Conservation (phyloP, 805 yeast genomes). For the Zygosaccharomyces pseudorouxii region DNA sequence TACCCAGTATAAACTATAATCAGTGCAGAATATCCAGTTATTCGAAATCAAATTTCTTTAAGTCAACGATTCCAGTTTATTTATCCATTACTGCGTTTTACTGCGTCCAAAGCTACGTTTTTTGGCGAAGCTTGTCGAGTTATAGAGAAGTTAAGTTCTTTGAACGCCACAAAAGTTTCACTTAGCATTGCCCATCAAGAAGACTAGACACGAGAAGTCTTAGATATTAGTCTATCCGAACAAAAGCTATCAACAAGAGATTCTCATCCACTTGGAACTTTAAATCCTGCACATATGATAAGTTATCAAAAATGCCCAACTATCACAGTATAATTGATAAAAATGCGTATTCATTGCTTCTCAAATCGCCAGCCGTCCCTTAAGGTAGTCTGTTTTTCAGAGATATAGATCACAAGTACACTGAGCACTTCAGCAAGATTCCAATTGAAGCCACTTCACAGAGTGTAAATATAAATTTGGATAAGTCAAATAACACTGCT, state of each 20-base stretch:
- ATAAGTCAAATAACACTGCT: constrained; percentile 18
- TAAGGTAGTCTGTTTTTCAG: constrained; percentile 65
- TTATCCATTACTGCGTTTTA: constrained; percentile 54
- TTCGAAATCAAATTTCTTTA: constrained; percentile 21
- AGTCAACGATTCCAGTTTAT: constrained; percentile 36
- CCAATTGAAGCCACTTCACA: constrained; percentile 42
- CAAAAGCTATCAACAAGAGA: constrained; percentile 55
- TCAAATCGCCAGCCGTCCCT: constrained; percentile 41
- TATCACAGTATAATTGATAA: constrained; percentile 52
- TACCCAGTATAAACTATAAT: constrained; percentile 37
- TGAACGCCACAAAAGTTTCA: constrained; percentile 47
- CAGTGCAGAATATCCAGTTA: constrained; percentile 36
- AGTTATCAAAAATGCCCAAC: constrained; percentile 61
- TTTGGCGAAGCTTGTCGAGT: constrained; percentile 48
- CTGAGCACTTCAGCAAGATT: constrained; percentile 45
- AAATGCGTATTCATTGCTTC: constrained; percentile 57
- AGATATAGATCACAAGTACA: constrained; percentile 62
- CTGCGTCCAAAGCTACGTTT: constrained; percentile 48
- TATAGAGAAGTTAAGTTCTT: constrained; percentile 48
- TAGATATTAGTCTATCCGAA: constrained; percentile 68
- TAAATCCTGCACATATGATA: constrained; percentile 47
- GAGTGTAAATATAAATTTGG: constrained; percentile 32
- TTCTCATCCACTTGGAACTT: constrained; percentile 10
- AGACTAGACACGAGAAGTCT: constrained; percentile 60
- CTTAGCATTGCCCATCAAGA: constrained; percentile 71